Percentiles rank a stretch among this genome's conserved stretches.
Evolutionary conservation across 805 yeast species (phyloP).

Genomic region (Ogataea chonburiensis): DNA sequence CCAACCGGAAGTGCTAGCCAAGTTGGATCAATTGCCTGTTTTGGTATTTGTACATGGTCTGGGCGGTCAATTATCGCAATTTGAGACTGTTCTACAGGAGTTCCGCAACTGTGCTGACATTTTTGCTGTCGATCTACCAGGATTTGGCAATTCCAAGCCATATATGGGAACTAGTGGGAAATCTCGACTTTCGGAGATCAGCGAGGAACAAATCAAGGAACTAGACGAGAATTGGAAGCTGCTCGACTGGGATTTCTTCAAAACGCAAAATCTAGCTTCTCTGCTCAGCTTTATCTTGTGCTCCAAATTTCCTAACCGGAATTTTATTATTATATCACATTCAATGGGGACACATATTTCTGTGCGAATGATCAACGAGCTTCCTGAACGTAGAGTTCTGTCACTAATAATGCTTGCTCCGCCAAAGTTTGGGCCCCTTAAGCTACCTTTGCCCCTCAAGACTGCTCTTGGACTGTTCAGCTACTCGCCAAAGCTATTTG

Average conservation of each 20-base stretch:
- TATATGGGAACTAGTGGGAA: slow-evolving; percentile 8
- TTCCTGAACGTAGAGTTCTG: slow-evolving; percentile 42
- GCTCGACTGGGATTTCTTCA: slow-evolving; percentile 43
- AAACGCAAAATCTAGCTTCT: slow-evolving; percentile 41
- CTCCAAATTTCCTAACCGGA: slow-evolving; percentile 43
- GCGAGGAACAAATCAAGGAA: slow-evolving; percentile 20
- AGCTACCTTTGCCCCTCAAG: slow-evolving; percentile 20
- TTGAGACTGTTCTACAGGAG: slow-evolving; percentile 66
- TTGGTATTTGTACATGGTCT: slow-evolving; percentile 78
- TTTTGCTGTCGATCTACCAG: slow-evolving; percentile 79
- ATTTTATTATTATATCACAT: slow-evolving; percentile 47
- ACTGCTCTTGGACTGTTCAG: slow-evolving; percentile 34
- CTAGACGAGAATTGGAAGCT: slow-evolving; percentile 30
- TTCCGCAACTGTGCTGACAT: slow-evolving; percentile 63
- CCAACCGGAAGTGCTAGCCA: slow-evolving; percentile 28
- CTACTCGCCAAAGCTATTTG: slow-evolving; percentile 47
- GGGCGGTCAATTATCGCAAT: slow-evolving; percentile 88
- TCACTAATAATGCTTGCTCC: slow-evolving; percentile 49
- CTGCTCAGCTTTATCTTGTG: slow-evolving; percentile 39
- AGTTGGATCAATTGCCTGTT: slow-evolving; percentile 53
- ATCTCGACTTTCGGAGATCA: slow-evolving; percentile 25
- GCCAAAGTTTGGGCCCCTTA: slow-evolving; percentile 32
- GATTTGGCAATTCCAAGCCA: slow-evolving; percentile 65
- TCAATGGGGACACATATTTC: slow-evolving; percentile 58
- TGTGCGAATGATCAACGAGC: slow-evolving; percentile 39